Conservation (phyloP, 345 rosid species). For the Heritiera fomes region DNA sequence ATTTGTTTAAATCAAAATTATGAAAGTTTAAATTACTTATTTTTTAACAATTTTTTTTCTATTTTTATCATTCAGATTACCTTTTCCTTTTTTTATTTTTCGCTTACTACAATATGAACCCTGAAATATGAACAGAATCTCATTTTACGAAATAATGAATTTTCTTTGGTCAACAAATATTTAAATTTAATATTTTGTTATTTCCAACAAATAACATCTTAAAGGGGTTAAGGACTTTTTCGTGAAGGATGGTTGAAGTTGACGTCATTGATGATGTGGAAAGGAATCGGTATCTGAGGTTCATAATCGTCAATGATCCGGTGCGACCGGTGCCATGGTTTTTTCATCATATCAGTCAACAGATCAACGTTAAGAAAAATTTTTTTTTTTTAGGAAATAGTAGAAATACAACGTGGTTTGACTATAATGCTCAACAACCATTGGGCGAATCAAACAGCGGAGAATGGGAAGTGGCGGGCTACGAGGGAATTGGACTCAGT, state of each 20-base stretch:
- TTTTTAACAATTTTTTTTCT: neutral
- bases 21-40: neutral
- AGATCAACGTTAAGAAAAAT: neutral
- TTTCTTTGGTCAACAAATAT: neutral
- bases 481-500: neutral
- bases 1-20: too few species aligned
- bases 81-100: neutral
- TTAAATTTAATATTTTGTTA: too few species aligned
- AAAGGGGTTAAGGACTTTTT: neutral
- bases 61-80: rapidly evolving
- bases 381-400: too few species aligned
- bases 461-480: neutral
- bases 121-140: neutral
- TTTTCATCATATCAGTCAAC: neutral
- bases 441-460: neutral
- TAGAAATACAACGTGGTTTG: neutral
- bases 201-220: neutral
- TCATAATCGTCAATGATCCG: neutral
- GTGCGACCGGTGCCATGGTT: neutral
- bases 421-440: neutral
- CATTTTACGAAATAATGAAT: neutral
- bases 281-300: neutral
- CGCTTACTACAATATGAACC: neutral
- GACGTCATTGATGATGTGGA: conserved; percentile 15
- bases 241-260: neutral